Conservation (phyloP, 2,329 filamentous ascomycete species). For the Aspergillus ibericus region DNA sequence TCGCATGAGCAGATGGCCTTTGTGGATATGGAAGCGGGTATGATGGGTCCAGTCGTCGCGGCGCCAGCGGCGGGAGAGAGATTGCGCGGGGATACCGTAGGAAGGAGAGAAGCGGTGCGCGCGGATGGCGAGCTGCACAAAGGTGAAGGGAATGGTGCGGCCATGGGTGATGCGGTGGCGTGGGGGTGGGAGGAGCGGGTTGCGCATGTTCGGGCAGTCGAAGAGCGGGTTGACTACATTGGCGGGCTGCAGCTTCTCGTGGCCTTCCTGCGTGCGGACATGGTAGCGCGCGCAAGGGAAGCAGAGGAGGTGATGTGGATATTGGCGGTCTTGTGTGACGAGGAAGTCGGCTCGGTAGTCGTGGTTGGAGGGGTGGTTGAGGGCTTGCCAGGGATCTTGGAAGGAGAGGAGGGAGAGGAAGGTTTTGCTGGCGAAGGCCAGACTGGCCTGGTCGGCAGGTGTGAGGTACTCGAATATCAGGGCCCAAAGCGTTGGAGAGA, state of each 20-base stretch:
- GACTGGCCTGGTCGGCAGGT: slow-evolving; percentile 50
- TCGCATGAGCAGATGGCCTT: slow-evolving; percentile 58
- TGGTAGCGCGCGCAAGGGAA: slow-evolving; percentile 60
- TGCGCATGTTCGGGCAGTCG: slow-evolving; percentile 55
- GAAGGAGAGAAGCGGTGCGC: slow-evolving; percentile 47
- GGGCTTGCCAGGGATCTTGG: slow-evolving; percentile 36
- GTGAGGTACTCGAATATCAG: slow-evolving; percentile 44
- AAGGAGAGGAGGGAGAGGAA: slow-evolving; percentile 47
- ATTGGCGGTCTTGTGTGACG: slow-evolving; percentile 48
- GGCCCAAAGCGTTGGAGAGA: slow-evolving; percentile 50
- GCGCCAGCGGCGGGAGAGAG: slow-evolving; percentile 56
- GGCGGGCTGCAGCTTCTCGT: slow-evolving; percentile 55
- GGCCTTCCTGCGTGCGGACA: slow-evolving; percentile 52
- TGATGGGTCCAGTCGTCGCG: slow-evolving; percentile 57
- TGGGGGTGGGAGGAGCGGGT: slow-evolving; percentile 49
- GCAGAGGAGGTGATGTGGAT: slow-evolving; percentile 60
- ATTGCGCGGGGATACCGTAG: slow-evolving; percentile 51
- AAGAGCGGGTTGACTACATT: slow-evolving; percentile 59
- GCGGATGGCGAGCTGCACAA: slow-evolving; percentile 58
- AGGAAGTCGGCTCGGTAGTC: slow-evolving; percentile 54
- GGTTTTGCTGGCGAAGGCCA: slow-evolving; percentile 52
- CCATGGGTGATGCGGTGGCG: slow-evolving; percentile 56
- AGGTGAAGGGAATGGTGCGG: slow-evolving; percentile 58
- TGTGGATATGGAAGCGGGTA: slow-evolving; percentile 55
- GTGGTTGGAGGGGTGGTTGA: slow-evolving; percentile 47